Conservation (phyloP, 2,329 filamentous ascomycete species). For the Pestalotiopsis sp. region DNA sequence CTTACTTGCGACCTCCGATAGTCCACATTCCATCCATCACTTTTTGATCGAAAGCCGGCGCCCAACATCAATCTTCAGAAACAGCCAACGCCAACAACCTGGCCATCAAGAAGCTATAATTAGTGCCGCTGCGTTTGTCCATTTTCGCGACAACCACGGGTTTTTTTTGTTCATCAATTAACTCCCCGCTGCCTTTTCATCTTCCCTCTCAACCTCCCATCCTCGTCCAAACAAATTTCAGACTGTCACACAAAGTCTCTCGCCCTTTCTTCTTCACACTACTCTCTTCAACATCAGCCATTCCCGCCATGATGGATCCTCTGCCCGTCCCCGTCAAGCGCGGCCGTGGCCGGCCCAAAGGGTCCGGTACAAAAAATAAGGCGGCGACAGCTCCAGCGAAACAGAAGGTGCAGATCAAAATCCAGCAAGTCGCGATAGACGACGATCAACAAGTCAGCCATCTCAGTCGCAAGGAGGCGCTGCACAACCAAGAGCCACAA, state of each 20-base stretch:
- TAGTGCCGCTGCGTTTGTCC: too few species aligned
- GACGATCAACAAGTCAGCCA: conserved; percentile 14
- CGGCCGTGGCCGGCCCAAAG: conserved; percentile 12
- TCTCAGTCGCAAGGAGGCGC: conserved; percentile 2
- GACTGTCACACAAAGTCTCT: too few species aligned
- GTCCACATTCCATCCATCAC: background rate
- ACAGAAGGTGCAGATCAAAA: conserved; percentile 2
- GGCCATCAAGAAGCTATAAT: too few species aligned
- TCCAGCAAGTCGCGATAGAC: conserved; percentile 5
- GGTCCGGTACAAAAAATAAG: conserved; percentile 3
- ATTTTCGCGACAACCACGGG: too few species aligned
- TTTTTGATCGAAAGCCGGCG: too few species aligned
- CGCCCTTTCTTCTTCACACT: background rate
- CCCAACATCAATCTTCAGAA: too few species aligned
- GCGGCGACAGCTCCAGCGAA: background rate
- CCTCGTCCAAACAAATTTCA: too few species aligned
- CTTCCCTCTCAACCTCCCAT: too few species aligned
- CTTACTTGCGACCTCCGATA: background rate
- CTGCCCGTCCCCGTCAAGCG: conserved; percentile 9
- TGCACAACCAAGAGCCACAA: conserved; percentile 5
- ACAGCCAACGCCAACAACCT: too few species aligned
- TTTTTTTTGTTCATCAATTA: too few species aligned
- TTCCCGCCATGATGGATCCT: background rate
- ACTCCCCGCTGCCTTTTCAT: too few species aligned
- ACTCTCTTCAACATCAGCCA: background rate